Percentiles rank a stretch among this genome's conserved stretches.
These are phyloP conservation scores for Paramecium octaurelia DNA, from an alignment of 73 alveolate species.

Conservation along the genomic window DNA sequence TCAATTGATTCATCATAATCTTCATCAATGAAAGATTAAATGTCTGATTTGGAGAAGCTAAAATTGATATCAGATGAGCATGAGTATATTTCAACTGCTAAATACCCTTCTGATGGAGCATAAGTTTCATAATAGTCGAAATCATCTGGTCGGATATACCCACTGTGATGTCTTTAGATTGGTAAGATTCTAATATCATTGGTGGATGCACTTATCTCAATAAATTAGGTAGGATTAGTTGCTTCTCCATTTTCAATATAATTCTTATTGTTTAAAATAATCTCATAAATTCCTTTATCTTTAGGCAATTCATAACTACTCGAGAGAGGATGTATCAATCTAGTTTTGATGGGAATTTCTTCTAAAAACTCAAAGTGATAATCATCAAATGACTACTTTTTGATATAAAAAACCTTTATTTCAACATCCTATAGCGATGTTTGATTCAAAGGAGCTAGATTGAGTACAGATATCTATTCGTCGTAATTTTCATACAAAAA, in stretches of 20 bases:
- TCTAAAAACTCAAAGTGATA: neutral
- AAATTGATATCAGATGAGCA: neutral
- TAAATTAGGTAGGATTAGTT: neutral
- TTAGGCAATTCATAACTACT: constrained; percentile 9
- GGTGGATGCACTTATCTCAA: neutral
- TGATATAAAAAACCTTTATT: neutral
- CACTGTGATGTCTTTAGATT: neutral
- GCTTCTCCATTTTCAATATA: neutral
- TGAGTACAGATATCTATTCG: neutral
- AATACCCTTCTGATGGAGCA: neutral
- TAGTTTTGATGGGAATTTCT: neutral
- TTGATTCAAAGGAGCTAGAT: neutral
- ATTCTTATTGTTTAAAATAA: neutral
- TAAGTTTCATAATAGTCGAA: neutral
- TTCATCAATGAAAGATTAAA: neutral
- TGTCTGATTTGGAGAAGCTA: neutral
- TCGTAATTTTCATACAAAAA: constrained; percentile 22
- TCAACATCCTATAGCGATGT: neutral
- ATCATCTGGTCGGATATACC: neutral
- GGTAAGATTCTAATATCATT: neutral
- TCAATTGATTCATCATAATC: neutral
- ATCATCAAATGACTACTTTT: neutral
- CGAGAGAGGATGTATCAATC: neutral
- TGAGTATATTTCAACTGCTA: neutral
- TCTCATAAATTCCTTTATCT: constrained; percentile 28